Evolutionary conservation across 108 stramenopile species (phyloP), one percentile per base, ranked within the genome.

Genomic region (Cyclotella choctawhatcheeana): DNA sequence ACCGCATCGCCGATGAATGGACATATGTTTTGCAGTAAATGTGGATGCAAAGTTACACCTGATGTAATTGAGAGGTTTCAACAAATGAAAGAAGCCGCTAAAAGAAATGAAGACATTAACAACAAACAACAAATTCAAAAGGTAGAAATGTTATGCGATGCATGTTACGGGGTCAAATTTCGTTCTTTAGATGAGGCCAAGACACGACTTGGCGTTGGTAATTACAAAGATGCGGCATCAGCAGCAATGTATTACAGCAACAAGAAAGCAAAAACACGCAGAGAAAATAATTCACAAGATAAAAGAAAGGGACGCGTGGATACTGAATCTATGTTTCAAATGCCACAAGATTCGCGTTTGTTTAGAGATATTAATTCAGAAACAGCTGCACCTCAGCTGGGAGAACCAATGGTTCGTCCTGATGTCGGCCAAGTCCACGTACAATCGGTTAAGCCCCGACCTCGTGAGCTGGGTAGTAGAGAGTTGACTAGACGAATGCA

Each of bases 141-240:
- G 52, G 33, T 6, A 33, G 45, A 40, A 16, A 20, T 32, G 56
- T 22, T 44, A 16, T 77, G 76, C 35, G 61, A 64, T 27, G 77
- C 77, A 40, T 78, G 77, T 44, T 60, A 78, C 29, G 70, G 69
- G 10, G 2, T 31, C n/a, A 50, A 53, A 33, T 71, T 78, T 45
- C 68, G 76, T 29, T 0, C 56, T 3, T 50, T 27, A 22, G 37
- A 66, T n/a, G 77, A 78, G 37, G 77, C 77, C 2, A 45, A 59
- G 40, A 25, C 64, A 6, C 69, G 77, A 14, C 25, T 44, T 5
- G 67, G 54, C 3, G 27, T 32, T 16, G 55, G 55, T 5, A 21
- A 13, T 2, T 56, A 35, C 44, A 26, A 25, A 37, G 34, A 43
- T 3, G 3, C 40, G 0, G 26, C 67, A 0, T 2, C 43, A 56